phyloP scores from a whole-genome alignment of 768 basidiomycete genomes.

The Auricularia heimuer region DNA sequence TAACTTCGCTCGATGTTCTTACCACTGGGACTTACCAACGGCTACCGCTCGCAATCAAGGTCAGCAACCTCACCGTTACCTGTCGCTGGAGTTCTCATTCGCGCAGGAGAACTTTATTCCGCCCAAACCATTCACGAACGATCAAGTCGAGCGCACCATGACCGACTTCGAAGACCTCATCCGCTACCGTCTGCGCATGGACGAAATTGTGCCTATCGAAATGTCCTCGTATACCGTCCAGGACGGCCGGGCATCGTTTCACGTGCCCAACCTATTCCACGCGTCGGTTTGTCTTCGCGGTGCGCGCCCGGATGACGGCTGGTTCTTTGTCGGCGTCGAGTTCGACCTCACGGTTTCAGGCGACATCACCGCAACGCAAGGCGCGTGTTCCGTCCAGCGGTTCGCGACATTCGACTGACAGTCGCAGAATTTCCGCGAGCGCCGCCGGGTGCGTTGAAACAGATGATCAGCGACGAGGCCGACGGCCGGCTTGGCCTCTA shows the following conservation, averaged over 20 bases:
- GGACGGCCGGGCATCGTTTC: constrained; percentile 73
- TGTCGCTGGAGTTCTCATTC: too few species aligned
- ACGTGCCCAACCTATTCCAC: constrained; percentile 61
- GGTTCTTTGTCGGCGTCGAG: constrained; percentile 77
- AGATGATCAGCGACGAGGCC: constrained; percentile 64
- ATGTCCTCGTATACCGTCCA: constrained; percentile 44
- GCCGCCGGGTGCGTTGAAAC: constrained; percentile 52
- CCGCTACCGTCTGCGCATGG: constrained; percentile 66
- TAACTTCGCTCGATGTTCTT: constrained; percentile 84
- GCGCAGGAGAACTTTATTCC: constrained; percentile 52
- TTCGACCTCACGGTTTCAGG: constrained; percentile 68
- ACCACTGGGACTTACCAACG: constrained; percentile 79
- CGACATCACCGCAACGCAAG: constrained; percentile 62
- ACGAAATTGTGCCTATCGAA: constrained; percentile 73
- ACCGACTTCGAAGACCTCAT: constrained; percentile 67
- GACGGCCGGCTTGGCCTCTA: constrained; percentile 59
- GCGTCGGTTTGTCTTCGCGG: constrained; percentile 67
- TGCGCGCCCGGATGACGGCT: constrained; percentile 57
- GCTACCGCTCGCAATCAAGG: constrained; percentile 70
- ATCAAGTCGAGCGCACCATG: constrained; percentile 55
- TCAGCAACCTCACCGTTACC: too few species aligned
- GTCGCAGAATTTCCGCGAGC: constrained; percentile 60
- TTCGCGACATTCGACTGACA: background rate
- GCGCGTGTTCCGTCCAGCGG: constrained; percentile 14
- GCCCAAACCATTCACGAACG: constrained; percentile 53